These are phyloP conservation scores for Calocybe gangraenosa DNA, from an alignment of 768 basidiomycete species.

Conservation along the genomic window DNA sequence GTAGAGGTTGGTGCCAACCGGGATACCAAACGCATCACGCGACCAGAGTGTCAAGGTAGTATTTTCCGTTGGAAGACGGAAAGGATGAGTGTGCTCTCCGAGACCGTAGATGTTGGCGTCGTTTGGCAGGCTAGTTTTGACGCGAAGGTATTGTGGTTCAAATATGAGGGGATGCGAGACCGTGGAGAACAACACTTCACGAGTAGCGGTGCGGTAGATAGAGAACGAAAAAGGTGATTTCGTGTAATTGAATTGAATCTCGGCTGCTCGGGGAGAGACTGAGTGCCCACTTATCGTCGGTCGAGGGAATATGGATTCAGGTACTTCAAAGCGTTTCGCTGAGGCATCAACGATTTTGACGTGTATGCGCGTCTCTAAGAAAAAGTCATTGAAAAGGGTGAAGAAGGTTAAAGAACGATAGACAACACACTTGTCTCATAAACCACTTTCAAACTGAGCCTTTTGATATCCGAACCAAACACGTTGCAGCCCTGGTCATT, in stretches of 20 bases:
- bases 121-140: conserved; percentile 57
- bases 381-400: not conserved
- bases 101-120: conserved; percentile 74
- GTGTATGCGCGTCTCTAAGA: conserved; percentile 52
- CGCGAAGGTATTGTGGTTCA: conserved; percentile 71
- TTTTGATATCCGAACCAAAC: conserved; percentile 50
- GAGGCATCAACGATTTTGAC: conserved; percentile 57
- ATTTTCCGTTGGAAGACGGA: conserved; percentile 50
- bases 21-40: conserved; percentile 59
- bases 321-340: conserved; percentile 56
- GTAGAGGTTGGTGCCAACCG: conserved; percentile 60
- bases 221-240: conserved; percentile 58
- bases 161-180: conserved; percentile 61
- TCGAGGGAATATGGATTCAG: conserved; percentile 55
- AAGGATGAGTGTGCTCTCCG: conserved; percentile 67
- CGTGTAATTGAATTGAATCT: conserved; percentile 59
- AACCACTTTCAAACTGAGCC: conserved; percentile 44
- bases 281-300: conserved; percentile 31
- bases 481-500: conserved; percentile 51
- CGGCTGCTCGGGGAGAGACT: conserved; percentile 27
- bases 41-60: conserved; percentile 57
- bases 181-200: conserved; percentile 60
- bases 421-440: conserved; percentile 53
- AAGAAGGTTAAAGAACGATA: too few relatives aligned
- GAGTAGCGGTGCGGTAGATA: conserved; percentile 42